A percentile compares a stretch with the other conserved stretches of the same genome.
Evolutionary conservation across 371 early-diverging fungal species (phyloP).

Genomic region (Polyrhizophydium stewartii): DNA sequence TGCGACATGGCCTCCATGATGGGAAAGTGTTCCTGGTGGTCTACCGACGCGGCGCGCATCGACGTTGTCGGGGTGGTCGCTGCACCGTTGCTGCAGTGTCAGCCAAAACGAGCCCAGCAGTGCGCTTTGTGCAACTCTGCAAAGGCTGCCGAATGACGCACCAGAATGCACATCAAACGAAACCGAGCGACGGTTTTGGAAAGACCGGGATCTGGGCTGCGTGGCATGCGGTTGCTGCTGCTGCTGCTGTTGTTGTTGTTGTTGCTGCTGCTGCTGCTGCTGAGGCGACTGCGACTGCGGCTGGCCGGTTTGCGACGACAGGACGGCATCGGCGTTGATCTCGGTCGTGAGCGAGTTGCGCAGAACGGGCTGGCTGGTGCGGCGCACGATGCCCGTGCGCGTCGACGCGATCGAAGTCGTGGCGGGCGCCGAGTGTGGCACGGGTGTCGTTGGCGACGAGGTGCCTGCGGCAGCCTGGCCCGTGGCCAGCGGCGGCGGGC

Average conservation of each 20-base stretch:
- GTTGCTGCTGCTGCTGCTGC: neutral
- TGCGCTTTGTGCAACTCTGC: no score
- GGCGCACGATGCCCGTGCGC: neutral
- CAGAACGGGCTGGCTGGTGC: constrained; percentile 2
- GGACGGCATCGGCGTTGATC: no score
- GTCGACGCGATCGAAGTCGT: neutral
- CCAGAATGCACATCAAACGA: constrained; percentile 1
- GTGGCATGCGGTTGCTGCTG: no score
- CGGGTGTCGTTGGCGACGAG: neutral
- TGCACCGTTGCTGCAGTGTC: no score
- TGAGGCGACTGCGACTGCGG: neutral
- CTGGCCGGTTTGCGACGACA: no score
- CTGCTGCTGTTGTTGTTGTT: neutral
- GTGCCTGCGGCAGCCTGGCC: neutral
- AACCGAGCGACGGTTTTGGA: constrained; percentile 1
- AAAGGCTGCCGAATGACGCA: neutral
- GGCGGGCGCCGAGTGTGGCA: neutral
- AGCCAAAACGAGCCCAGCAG: no score
- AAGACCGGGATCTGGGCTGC: no score
- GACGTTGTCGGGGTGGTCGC: no score
- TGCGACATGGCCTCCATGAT: constrained; percentile 89
- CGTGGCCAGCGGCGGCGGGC: neutral
- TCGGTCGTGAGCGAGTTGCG: constrained; percentile 1
- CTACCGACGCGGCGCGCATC: neutral
- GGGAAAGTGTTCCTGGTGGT: constrained; percentile 47